phyloP scores from a whole-genome alignment of 768 basidiomycete species.

The Astraeus odoratus region DNA sequence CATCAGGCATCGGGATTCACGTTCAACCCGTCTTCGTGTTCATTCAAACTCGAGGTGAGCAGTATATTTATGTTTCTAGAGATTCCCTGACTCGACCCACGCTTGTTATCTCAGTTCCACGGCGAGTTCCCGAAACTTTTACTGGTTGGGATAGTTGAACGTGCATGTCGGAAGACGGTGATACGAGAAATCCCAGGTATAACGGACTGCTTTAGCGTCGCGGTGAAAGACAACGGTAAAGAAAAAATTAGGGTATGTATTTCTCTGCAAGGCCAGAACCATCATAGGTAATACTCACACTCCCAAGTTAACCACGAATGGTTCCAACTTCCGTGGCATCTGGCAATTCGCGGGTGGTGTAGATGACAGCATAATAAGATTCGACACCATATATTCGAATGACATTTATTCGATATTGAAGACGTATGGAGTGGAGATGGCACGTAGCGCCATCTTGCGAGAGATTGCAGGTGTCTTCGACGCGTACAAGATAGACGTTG shows the following conservation, averaged over 20 bases:
- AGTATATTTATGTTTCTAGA: background rate
- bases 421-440: conserved; percentile 97
- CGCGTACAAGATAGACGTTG: conserved; percentile 93
- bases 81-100: background rate
- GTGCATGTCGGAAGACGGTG: conserved; percentile 75
- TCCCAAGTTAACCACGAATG: conserved; percentile 74
- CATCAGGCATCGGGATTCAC: conserved; percentile 65
- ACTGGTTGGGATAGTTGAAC: conserved; percentile 88
- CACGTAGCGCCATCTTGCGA: conserved; percentile 79
- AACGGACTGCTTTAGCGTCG: conserved; percentile 68
- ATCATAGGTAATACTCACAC: background rate
- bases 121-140: conserved; percentile 88
- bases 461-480: conserved; percentile 92
- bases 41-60: conserved; percentile 79
- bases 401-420: conserved; percentile 88
- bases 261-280: background rate
- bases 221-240: conserved; percentile 48
- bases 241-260: conserved; percentile 38
- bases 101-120: conserved; percentile 54
- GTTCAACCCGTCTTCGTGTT: conserved; percentile 61
- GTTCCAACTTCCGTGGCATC: conserved; percentile 86
- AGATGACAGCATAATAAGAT: conserved; percentile 59
- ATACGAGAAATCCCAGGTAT: conserved; percentile 89
- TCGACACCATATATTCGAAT: conserved; percentile 84
- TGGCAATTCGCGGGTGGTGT: conserved; percentile 64